Conservation (phyloP, 179 eudicot genomes). For the Carnegiea gigantea region DNA sequence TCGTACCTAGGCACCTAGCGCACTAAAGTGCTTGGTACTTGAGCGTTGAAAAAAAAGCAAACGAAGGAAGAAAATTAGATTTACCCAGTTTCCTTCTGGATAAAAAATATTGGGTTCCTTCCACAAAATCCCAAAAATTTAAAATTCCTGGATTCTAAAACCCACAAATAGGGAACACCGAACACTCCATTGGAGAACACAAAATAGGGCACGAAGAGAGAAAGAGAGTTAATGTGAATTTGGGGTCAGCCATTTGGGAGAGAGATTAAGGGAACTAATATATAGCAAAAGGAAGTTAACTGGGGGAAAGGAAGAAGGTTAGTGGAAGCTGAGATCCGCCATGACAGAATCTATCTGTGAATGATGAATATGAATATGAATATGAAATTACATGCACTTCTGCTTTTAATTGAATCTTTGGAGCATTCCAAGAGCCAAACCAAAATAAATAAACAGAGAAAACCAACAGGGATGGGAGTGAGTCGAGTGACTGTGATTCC, state of each 20-base stretch:
- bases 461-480: slow-evolving; percentile 22
- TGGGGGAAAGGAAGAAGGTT: slow-evolving; percentile 20
- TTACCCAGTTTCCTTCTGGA: slow-evolving; percentile 22
- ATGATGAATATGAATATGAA: slow-evolving; percentile 10
- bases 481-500: slow-evolving; percentile 13
- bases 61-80: slow-evolving; percentile 5
- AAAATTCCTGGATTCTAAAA: neutral
- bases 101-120: slow-evolving; percentile 7
- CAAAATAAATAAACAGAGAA: neutral
- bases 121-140: neutral
- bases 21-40: slow-evolving; percentile 40
- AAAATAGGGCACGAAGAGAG: neutral
- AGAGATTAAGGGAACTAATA: neutral
- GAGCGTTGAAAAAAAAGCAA: slow-evolving; percentile 21
- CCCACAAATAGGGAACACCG: neutral
- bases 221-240: neutral
- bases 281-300: neutral
- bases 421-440: slow-evolving; percentile 32
- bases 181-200: slow-evolving; percentile 6
- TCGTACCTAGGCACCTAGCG: slow-evolving; percentile 29
- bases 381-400: neutral
- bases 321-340: slow-evolving; percentile 43
- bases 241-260: neutral
- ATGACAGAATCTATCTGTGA: slow-evolving; percentile 31
- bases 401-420: slow-evolving; percentile 34